Evolutionary conservation across 2,329 filamentous ascomycete species (phyloP).

Genomic region (Fusarium tanahbumbuense): DNA sequence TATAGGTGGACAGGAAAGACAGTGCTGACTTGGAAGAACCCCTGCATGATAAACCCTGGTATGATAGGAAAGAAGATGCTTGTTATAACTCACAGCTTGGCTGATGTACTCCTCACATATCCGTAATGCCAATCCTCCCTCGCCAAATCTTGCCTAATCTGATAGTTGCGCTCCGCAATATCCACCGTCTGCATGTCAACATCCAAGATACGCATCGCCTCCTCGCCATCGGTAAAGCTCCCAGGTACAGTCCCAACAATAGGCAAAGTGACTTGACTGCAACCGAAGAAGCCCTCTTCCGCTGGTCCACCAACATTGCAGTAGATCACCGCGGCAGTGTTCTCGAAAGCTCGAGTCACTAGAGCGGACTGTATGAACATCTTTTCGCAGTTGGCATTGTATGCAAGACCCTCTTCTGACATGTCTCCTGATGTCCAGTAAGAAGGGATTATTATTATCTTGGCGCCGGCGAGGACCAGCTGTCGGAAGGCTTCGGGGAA

Average conservation of each 20-base stretch:
- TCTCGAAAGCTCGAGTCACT: conserved; percentile 76
- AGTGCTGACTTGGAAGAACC: neutral
- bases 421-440: conserved; percentile 71
- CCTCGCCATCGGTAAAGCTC: conserved; percentile 64
- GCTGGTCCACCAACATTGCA: conserved; percentile 71
- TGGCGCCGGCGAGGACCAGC: conserved; percentile 74
- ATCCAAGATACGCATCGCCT: conserved; percentile 71
- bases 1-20: neutral
- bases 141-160: conserved; percentile 66
- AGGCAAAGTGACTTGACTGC: conserved; percentile 76
- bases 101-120: conserved; percentile 19
- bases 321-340: conserved; percentile 76
- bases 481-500: conserved; percentile 83
- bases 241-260: conserved; percentile 71
- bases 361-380: conserved; percentile 73
- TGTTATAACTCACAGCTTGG: conserved; percentile 2
- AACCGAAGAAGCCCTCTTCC: conserved; percentile 39
- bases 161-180: conserved; percentile 78
- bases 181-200: conserved; percentile 73
- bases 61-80: neutral
- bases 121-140: conserved; percentile 73
- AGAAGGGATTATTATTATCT: conserved; percentile 76
- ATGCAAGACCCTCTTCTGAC: conserved; percentile 60
- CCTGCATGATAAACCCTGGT: neutral
- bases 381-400: conserved; percentile 72